Conservation (phyloP, 345 rosid species). For the Limnanthes douglasii region DNA sequence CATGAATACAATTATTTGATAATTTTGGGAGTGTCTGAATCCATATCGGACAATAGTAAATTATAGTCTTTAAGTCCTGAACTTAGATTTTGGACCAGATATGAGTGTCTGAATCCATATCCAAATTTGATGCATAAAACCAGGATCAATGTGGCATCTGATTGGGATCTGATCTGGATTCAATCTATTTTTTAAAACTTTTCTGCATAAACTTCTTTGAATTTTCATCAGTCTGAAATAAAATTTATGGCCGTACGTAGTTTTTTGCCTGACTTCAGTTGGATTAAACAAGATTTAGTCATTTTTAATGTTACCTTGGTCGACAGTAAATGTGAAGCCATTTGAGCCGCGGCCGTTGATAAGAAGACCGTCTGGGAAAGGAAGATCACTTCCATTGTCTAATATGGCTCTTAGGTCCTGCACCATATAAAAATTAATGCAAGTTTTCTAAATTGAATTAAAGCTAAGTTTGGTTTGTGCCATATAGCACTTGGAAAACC, state of each 20-base stretch:
- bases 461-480: too few species aligned
- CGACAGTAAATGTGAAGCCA: slow-evolving; percentile 10
- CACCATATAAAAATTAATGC: neutral
- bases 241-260: too few species aligned
- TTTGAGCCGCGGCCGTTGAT: slow-evolving; percentile 16
- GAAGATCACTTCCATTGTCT: slow-evolving; percentile 11
- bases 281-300: too few species aligned
- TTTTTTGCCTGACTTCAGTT: too few species aligned
- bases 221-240: neutral
- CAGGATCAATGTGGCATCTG: neutral
- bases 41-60: too few species aligned
- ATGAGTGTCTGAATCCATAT: neutral
- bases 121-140: neutral
- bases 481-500: too few species aligned
- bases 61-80: too few species aligned
- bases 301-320: slow-evolving; percentile 8
- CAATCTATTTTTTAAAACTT: too few species aligned
- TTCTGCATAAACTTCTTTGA: too few species aligned
- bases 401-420: slow-evolving; percentile 18
- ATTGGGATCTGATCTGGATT: neutral
- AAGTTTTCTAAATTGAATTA: neutral
- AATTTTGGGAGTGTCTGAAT: too few species aligned
- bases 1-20: neutral
- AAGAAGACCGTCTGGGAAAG: slow-evolving; percentile 13
- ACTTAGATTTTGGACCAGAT: too few species aligned